phyloP scores from a whole-genome alignment of 2,329 filamentous ascomycete species.

The Rachicladosporium sp. region DNA sequence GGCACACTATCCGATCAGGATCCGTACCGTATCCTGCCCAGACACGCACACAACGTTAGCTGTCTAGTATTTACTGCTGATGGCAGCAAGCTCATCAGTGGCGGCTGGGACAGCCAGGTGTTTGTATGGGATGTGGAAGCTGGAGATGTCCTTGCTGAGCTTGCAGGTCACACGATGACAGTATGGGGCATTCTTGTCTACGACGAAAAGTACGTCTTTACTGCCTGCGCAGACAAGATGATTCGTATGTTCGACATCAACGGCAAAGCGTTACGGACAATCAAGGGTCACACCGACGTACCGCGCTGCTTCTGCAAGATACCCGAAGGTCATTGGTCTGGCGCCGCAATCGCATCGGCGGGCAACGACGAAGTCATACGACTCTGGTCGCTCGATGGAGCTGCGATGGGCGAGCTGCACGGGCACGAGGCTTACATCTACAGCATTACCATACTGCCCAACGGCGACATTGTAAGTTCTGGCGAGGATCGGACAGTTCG shows the following conservation, averaged over 20 bases:
- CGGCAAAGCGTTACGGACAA: constrained; percentile 51
- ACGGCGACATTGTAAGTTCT: constrained; percentile 78
- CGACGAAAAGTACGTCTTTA: constrained; percentile 68
- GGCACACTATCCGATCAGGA: constrained; percentile 56
- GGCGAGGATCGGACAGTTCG: constrained; percentile 90
- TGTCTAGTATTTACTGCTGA: constrained; percentile 66
- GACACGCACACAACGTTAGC: constrained; percentile 81
- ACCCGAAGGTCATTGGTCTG: constrained; percentile 59
- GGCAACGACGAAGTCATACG: constrained; percentile 85
- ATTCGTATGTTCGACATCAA: constrained; percentile 68
- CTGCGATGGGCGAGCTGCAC: constrained; percentile 61
- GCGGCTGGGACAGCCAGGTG: constrained; percentile 84
- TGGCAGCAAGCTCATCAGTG: constrained; percentile 68
- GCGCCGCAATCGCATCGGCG: constrained; percentile 86
- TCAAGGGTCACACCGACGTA: constrained; percentile 64
- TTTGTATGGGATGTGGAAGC: constrained; percentile 75
- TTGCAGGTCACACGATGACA: constrained; percentile 65
- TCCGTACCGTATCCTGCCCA: constrained; percentile 73
- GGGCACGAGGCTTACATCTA: constrained; percentile 97
- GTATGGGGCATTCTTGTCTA: constrained; percentile 90
- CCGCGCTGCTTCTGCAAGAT: constrained; percentile 80
- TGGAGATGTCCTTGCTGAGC: constrained; percentile 63
- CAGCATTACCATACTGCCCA: constrained; percentile 61
- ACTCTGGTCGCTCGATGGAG: constrained; percentile 72
- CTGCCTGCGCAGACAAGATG: constrained; percentile 70